These are phyloP conservation scores for Allium cepa DNA, from an alignment of 106 monocot genomes.

Conservation along the genomic window DNA sequence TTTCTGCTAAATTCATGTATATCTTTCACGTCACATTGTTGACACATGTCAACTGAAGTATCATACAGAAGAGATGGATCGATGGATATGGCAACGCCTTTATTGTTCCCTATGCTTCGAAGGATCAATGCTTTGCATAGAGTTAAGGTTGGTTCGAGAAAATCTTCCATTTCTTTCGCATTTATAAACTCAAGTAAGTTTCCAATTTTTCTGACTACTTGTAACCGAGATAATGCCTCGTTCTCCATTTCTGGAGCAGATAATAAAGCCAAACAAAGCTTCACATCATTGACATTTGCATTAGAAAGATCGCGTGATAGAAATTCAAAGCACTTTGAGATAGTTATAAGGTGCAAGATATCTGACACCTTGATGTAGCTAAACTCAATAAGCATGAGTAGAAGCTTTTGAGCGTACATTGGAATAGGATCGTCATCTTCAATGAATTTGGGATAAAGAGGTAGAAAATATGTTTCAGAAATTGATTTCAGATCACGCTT, in stretches of 20 bases:
- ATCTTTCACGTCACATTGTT: slow-evolving; percentile 51
- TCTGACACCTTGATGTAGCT: slow-evolving; percentile 67
- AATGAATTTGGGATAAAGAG: slow-evolving; percentile 67
- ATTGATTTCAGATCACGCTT: slow-evolving; percentile 44
- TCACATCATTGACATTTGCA: slow-evolving; percentile 90
- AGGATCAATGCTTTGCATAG: slow-evolving; percentile 88
- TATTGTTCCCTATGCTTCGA: slow-evolving; percentile 55
- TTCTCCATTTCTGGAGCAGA: slow-evolving; percentile 94
- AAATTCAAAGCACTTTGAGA: slow-evolving; percentile 82
- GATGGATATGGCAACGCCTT: slow-evolving; percentile 36
- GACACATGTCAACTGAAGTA: slow-evolving; percentile 34
- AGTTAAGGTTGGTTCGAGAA: slow-evolving; percentile 73
- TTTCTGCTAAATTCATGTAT: slow-evolving; percentile 77
- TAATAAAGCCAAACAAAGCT: slow-evolving; percentile 75
- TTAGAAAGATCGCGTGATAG: slow-evolving; percentile 68
- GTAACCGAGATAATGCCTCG: slow-evolving; percentile 54
- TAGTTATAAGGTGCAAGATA: slow-evolving; percentile 60
- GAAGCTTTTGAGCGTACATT: slow-evolving; percentile 93
- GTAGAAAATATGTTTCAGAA: slow-evolving; percentile 62
- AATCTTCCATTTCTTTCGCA: slow-evolving; percentile 91
- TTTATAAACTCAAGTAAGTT: slow-evolving; percentile 89
- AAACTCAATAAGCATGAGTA: slow-evolving; percentile 85
- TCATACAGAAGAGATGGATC: slow-evolving; percentile 59
- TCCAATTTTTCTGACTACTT: slow-evolving; percentile 78
- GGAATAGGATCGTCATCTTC: slow-evolving; percentile 99